Base-by-base conservation (phyloP, 1,139 yeast genomes). In the Protomyces lactucae-debilis region DNA sequence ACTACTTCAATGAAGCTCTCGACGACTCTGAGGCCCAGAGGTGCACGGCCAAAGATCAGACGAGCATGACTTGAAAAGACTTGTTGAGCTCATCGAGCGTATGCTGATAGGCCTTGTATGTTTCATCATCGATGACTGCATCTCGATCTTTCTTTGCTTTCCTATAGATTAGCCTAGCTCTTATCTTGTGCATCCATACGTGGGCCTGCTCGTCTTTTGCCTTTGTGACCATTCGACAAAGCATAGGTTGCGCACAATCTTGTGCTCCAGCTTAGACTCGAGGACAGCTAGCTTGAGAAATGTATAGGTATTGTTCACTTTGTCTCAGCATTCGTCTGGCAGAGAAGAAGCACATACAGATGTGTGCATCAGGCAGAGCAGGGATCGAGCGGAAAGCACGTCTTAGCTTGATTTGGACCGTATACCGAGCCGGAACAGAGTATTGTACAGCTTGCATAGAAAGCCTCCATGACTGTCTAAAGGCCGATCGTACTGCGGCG, bases 371-470 rank as follows among this genome's bases (percentile, higher is more conserved):
- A 43, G 48, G 48, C 10, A 43, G 25, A 12, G 21, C 21, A 4
- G 48, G 48, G 12, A 18, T 43, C 23, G 25, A n/a, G 21, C 57
- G 21, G 23, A 59, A 59, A 35, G 52, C 40, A 8, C 53, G 43
- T 18, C 28, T 28, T 14, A 59, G 25, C 10, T 28, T 25, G 16
- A 18, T 16, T 18, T 40, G 25, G 53, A 59, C 37, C 4, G 52
- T 39, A 39, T 59, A 52, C 6, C 57, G 46, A 4, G 57, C 57
- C 10, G 63, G 63, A 16, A 40, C 36, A 23, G 57, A 28, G 53
- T 52, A 59, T 18, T 52, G 57, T 21, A 59, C 63, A 18, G 57
- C 63, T 21, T 28, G 52, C 35, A 59, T 48, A 14, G 35, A 51
- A 2, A 59, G 55, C 9, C 63, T 46, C 36, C 63, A 35, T n/a